These are phyloP conservation scores for Saccharum spontaneum DNA, from an alignment of 176 grass and related monocot species.

Conservation along the genomic window DNA sequence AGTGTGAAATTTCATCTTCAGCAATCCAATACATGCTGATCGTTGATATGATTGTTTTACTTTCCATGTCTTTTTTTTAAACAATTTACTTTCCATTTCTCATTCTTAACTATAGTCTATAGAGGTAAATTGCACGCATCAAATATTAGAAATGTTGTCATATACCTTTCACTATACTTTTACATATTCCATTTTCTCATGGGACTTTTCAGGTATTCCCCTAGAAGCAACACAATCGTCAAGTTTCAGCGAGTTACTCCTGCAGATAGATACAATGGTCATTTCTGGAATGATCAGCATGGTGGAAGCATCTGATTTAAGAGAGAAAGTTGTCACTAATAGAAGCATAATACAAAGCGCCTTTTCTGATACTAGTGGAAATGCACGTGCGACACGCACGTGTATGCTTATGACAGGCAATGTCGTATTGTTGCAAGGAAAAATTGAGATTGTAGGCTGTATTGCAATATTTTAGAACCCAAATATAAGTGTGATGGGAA, in stretches of 20 bases:
- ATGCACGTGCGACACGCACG: no score
- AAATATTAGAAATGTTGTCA: background rate
- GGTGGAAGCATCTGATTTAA: constrained; percentile 48
- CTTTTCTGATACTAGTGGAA: constrained; percentile 40
- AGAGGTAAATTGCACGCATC: background rate
- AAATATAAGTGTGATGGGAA: no score
- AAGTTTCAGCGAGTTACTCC: constrained; percentile 49
- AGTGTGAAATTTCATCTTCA: background rate
- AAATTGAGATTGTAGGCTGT: no score
- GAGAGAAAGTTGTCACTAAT: constrained; percentile 50
- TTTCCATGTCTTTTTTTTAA: background rate
- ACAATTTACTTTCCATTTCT: background rate
- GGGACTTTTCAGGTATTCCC: constrained; percentile 29
- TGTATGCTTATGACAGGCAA: no score
- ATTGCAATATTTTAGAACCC: no score
- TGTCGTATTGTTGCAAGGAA: no score
- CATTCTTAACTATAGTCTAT: background rate
- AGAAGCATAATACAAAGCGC: constrained; percentile 25
- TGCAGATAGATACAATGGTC: constrained; percentile 54
- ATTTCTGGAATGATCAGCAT: constrained; percentile 44
- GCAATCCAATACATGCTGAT: background rate
- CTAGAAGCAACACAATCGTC: background rate
- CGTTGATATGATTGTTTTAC: background rate
- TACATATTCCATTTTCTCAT: constrained; percentile 4
- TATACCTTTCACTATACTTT: background rate